Percentiles rank a stretch among this genome's conserved stretches.
Conservation (phyloP, 2,329 filamentous ascomycete genomes). For the Neoarthrinium moseri region DNA sequence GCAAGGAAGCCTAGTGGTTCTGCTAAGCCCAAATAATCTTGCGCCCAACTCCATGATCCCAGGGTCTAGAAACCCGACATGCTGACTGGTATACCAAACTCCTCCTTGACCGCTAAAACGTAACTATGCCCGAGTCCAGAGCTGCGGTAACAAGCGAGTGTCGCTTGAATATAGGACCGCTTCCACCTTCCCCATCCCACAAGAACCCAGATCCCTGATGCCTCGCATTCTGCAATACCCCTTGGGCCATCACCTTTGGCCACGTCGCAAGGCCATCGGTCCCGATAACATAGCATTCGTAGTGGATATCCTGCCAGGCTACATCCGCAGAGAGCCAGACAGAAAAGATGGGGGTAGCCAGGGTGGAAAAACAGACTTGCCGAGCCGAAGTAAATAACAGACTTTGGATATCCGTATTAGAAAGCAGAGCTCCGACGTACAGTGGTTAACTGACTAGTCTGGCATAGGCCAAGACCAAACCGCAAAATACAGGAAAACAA, state of each 20-base stretch:
- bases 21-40: too few relatives aligned
- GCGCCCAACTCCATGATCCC: too few relatives aligned
- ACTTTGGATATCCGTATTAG: neutral
- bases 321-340: too few relatives aligned
- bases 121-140: neutral
- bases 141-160: neutral
- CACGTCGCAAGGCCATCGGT: too few relatives aligned
- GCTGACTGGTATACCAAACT: slow-evolving; percentile 1
- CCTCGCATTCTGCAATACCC: neutral
- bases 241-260: neutral
- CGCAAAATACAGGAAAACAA: slow-evolving; percentile 11
- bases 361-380: neutral
- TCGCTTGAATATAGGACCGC: neutral
- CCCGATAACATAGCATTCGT: too few relatives aligned
- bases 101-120: neutral
- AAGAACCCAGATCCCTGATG: neutral
- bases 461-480: too few relatives aligned
- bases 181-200: neutral
- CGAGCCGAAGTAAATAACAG: neutral
- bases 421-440: neutral
- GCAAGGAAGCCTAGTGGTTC: too few relatives aligned
- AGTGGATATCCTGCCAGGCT: too few relatives aligned
- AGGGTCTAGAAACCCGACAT: neutral
- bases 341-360: neutral
- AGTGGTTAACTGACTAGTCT: too few relatives aligned